phyloP scores from a whole-genome alignment of 2,329 filamentous ascomycete genomes.

The Calonectria henricotiae region DNA sequence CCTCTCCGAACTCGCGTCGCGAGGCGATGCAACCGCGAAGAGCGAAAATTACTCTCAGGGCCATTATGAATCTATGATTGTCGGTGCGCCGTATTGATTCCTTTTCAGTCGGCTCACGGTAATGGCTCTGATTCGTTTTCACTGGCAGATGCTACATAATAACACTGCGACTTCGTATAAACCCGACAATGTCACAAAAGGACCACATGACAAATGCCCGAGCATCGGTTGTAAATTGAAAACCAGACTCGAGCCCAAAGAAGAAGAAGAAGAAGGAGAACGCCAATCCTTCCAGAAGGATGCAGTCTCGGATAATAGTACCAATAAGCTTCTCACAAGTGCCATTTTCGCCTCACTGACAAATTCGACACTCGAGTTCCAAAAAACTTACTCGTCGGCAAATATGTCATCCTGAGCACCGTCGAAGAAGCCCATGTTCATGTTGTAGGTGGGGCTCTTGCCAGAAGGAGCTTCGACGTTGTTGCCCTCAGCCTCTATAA shows the following conservation, averaged over 20 bases:
- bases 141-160: neutral
- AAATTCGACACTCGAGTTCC: no score
- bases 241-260: slow-evolving; percentile 19
- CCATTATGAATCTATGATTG: neutral
- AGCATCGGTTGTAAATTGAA: slow-evolving; percentile 32
- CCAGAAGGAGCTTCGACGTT: slow-evolving; percentile 54
- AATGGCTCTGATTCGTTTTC: no score
- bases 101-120: neutral
- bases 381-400: slow-evolving; percentile 25
- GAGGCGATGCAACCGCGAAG: slow-evolving; percentile 18
- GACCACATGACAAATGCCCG: neutral
- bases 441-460: slow-evolving; percentile 55
- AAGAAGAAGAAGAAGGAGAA: slow-evolving; percentile 13
- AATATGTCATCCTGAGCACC: slow-evolving; percentile 57
- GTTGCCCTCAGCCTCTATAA: slow-evolving; percentile 55
- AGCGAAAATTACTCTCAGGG: neutral
- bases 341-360: neutral
- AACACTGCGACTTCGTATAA: no score
- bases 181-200: no score
- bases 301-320: slow-evolving; percentile 16
- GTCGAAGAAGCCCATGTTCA: slow-evolving; percentile 56
- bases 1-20: slow-evolving; percentile 5
- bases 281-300: slow-evolving; percentile 34
- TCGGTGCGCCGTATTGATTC: neutral
- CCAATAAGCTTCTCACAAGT: neutral